Conservation (phyloP, 495 filamentous ascomycete species). For the Aspergillus sclerotioniger region DNA sequence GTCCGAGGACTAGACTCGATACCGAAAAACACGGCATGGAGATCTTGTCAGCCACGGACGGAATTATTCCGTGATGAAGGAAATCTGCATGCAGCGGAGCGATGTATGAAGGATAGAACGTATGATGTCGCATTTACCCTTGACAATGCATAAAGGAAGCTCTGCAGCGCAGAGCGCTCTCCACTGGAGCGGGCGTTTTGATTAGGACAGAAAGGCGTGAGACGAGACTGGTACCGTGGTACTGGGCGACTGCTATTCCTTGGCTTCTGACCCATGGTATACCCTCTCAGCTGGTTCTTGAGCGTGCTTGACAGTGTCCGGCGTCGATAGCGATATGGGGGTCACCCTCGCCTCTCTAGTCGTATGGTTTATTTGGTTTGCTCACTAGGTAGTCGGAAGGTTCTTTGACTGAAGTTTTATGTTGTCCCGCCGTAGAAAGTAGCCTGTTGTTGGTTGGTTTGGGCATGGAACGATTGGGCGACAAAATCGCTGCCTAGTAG, state of each 20-base stretch:
- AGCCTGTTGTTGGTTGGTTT: background rate
- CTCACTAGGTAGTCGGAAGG: background rate
- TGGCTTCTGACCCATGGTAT: background rate
- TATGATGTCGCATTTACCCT: background rate
- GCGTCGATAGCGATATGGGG: background rate
- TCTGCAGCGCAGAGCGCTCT: background rate
- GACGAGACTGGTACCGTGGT: background rate
- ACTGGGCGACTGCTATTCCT: background rate
- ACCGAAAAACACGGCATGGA: slow-evolving; percentile 13
- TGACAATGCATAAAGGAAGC: background rate
- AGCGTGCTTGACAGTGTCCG: background rate
- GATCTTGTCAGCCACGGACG: slow-evolving; percentile 17
- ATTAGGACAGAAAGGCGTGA: background rate
- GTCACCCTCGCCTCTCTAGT: background rate
- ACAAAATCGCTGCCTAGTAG: background rate
- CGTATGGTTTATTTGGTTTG: background rate
- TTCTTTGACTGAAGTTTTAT: background rate
- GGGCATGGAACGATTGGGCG: background rate
- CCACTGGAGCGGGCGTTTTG: background rate
- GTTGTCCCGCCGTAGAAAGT: slow-evolving; percentile 4
- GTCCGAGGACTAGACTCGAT: background rate
- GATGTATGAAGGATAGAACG: background rate
- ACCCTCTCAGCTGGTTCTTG: slow-evolving; percentile 4
- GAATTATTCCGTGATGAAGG: slow-evolving; percentile 12
- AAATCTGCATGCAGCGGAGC: background rate